Base-by-base conservation (phyloP, 192 early-diverging fungal genomes). In the Linderina pennispora region DNA sequence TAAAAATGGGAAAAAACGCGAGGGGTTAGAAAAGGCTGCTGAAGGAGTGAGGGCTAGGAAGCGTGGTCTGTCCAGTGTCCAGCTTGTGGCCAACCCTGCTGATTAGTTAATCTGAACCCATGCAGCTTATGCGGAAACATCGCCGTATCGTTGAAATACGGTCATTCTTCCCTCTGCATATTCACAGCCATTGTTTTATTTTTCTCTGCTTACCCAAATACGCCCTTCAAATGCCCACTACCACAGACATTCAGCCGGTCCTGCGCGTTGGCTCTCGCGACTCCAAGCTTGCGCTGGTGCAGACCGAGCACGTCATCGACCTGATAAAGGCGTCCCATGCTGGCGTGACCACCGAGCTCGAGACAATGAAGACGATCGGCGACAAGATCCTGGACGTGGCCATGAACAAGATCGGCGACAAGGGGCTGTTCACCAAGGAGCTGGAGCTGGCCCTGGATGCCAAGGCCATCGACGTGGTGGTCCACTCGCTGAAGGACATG, bases 401-500 rank as follows among this genome's bases (percentile, higher is more conserved):
- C 3, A 74, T 98, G 35, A 83, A 69, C 57, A 90, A 92, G 63
- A 91, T 98, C 48, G 93, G 95, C 28, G 81, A 88, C 45, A 94
- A 91, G 46, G 80, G 86, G 0, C 66, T 96, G 28, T 95, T 95
- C 44, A 92, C 92, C 32, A 91, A 90, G 50, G 93, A 96, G 42
- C 77, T 95, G 2, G 92, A 96, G 53, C 55, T 83, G 1, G 83
- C 91, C 2, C 73, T 98, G 15, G 72, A 73, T 11, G 64, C 75
- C 8, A 48, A 74, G 4, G 55, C 55, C 9, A 85, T 92, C 19
- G 87, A 96, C 58, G 40, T 96, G 14, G 83, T 98, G 24, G 93
- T 96, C 3, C 95, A 98, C 55, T 90, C 89, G 16, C 77, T 97
- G 24, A 98, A 98, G 67, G 95, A 98, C 53, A 66, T 98, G 40